Conservation (phyloP, 2,329 filamentous ascomycete genomes). For the Aspergillus vadensis region DNA sequence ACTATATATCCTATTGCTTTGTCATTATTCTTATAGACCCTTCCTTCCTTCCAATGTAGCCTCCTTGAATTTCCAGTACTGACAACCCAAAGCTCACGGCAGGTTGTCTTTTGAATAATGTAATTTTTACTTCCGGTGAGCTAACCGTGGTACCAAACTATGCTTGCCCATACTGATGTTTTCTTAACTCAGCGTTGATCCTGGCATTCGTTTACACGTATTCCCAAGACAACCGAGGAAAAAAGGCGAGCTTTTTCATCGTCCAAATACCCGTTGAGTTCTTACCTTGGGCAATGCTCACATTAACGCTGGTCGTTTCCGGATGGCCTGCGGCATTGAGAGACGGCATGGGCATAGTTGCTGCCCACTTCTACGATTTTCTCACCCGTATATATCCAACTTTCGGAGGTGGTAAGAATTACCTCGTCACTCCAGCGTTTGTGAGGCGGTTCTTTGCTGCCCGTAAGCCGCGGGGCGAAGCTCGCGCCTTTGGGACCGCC, state of each 20-base stretch:
- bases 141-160: conserved; percentile 6
- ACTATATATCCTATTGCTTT: conserved; percentile 25
- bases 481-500: conserved; percentile 65
- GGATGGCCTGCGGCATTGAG: conserved; percentile 60
- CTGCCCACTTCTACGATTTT: conserved; percentile 90
- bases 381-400: conserved; percentile 83
- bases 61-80: conserved; percentile 24
- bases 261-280: conserved; percentile 80
- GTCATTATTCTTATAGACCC: conserved; percentile 16
- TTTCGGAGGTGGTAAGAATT: conserved; percentile 79
- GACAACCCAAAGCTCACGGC: conserved; percentile 45
- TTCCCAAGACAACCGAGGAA: conserved; percentile 79
- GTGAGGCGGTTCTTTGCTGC: conserved; percentile 67
- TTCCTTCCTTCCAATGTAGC: conserved; percentile 25
- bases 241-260: conserved; percentile 76
- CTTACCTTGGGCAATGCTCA: conserved; percentile 77
- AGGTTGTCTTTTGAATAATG: conserved; percentile 38
- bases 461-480: conserved; percentile 44
- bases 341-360: conserved; percentile 76
- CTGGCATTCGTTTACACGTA: conserved; percentile 82
- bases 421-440: conserved; percentile 72
- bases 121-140: conserved; percentile 44
- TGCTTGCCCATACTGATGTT: conserved; percentile 47
- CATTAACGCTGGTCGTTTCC: conserved; percentile 69
- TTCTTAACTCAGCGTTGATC: conserved; percentile 60